Evolutionary conservation across 1,284 basidiomycete species (phyloP).

Genomic region (Wolfiporia cocos): DNA sequence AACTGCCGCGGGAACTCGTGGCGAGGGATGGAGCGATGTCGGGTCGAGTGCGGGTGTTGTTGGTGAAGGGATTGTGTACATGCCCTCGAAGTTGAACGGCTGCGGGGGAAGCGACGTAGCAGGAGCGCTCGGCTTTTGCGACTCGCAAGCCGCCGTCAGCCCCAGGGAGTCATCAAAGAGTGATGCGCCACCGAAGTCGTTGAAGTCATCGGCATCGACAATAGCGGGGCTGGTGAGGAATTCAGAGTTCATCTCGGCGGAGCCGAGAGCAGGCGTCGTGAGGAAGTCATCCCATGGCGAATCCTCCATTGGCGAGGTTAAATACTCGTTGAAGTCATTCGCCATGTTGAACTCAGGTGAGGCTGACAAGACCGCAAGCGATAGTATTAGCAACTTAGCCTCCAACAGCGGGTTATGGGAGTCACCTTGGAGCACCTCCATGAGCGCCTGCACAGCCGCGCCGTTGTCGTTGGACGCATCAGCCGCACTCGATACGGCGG

Average conservation of each 20-base stretch:
- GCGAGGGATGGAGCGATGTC: slow-evolving; percentile 30
- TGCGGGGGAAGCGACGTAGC: slow-evolving; percentile 12
- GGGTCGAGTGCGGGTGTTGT: slow-evolving; percentile 38
- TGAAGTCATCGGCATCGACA: slow-evolving; percentile 27
- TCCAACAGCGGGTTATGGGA: background rate
- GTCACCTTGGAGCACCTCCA: slow-evolving; percentile 38
- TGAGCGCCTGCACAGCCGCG: slow-evolving; percentile 26
- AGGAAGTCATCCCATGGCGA: slow-evolving; percentile 55
- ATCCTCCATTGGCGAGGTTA: slow-evolving; percentile 44
- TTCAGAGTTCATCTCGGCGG: slow-evolving; percentile 27
- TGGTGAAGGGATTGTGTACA: slow-evolving; percentile 42
- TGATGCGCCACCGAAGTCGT: slow-evolving; percentile 26
- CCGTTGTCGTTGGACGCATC: slow-evolving; percentile 1
- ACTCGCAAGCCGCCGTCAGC: slow-evolving; percentile 12
- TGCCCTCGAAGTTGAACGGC: slow-evolving; percentile 26
- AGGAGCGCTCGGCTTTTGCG: slow-evolving; percentile 13
- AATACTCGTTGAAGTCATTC: slow-evolving; percentile 27
- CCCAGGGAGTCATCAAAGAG: slow-evolving; percentile 20
- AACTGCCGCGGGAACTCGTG: slow-evolving; percentile 18
- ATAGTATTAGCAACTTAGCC: background rate
- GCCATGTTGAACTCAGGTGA: slow-evolving; percentile 33
- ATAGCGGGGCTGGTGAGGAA: slow-evolving; percentile 36
- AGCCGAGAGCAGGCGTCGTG: slow-evolving; percentile 42
- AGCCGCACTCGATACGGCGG: slow-evolving; percentile 13
- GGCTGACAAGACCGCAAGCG: slow-evolving; percentile 14